Conservation (phyloP, 805 yeast species). For the Candida coleopterorum region DNA sequence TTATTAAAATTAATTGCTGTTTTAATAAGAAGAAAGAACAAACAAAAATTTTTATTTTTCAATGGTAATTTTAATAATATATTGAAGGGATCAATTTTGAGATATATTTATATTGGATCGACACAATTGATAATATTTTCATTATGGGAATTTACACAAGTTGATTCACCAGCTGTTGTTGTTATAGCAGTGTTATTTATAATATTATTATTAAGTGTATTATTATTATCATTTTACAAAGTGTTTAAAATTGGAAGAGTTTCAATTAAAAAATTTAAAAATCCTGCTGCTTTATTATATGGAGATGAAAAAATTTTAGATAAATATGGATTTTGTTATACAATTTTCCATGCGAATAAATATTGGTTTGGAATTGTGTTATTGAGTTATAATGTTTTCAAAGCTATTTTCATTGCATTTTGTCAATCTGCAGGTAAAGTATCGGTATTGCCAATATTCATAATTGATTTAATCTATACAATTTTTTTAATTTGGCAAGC, state of each 20-base stretch:
- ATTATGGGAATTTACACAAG: constrained; percentile 78
- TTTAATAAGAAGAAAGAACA: constrained; percentile 43
- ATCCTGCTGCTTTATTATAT: constrained; percentile 84
- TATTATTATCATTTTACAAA: constrained; percentile 63
- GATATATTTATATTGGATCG: constrained; percentile 81
- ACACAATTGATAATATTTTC: constrained; percentile 76
- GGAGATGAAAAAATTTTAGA: constrained; percentile 70
- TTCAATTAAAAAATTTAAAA: constrained; percentile 58
- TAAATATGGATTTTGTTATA: constrained; percentile 84
- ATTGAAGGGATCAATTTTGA: constrained; percentile 72
- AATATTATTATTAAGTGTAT: constrained; percentile 52
- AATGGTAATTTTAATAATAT: constrained; percentile 53
- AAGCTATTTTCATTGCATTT: constrained; percentile 69
- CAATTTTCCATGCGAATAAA: constrained; percentile 76
- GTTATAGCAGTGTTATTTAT: constrained; percentile 74
- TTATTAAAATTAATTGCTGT: constrained; percentile 48
- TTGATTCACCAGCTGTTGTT: constrained; percentile 85
- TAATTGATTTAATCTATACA: constrained; percentile 69
- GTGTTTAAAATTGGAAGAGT: constrained; percentile 57
- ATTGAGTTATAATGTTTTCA: constrained; percentile 56
- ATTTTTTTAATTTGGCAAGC: constrained; percentile 54
- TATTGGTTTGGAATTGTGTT: constrained; percentile 81
- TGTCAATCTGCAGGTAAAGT: constrained; percentile 79
- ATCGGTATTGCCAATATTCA: constrained; percentile 71
- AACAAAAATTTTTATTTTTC: constrained; percentile 47